Base-by-base conservation (phyloP, 805 yeast species). In the Schwanniomyces yamadae region DNA sequence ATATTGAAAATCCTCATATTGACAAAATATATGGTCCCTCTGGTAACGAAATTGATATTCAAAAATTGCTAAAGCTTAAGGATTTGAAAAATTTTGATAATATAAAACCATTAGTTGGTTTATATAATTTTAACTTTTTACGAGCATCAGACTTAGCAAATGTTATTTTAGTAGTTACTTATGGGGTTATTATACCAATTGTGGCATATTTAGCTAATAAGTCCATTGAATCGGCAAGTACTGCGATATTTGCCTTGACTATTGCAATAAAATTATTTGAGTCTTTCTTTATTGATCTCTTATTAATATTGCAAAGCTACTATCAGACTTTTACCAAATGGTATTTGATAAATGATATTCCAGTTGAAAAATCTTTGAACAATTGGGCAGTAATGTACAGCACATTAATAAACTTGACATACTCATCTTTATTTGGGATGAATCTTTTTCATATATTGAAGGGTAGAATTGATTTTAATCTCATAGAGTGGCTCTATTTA, bases 1-100 rank as follows among this genome's bases (percentile, higher is more conserved):
- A 68, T 43, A 89, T 86, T 32, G 95, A 86, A 57, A 84, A 82
- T 49, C 95, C 95, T 19, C 95, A 85, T 59, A 86, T 86, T 48
- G 89, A 84, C 41, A 84, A 82, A 61, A 84, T 83, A 12, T 86
- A 81, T 52, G 73, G 73, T 2, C 83, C 83, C 15, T 61, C 71
- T 15, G 50, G 58, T 20, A 68, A 62, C 28, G 66, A 59, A 33
- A 53, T 52, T 24, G 68, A 65, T 35, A 56, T 63, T 33, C 57
- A 57, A 27, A 57, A 57, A 49, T 61, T 52, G 48, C 59, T 57
- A 39, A 74, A 75, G 45, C 64, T 77, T 51, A 77, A 59, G 63
- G 77, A 61, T 71, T 66, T 68, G 56, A 60, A 59, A 33, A 50
- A 57, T 39, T 69, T 68, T 33, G 68, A 66, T 37, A 65, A 68